phyloP scores from a whole-genome alignment of 352 stramenopile genomes.

The Albugo laibachii region DNA sequence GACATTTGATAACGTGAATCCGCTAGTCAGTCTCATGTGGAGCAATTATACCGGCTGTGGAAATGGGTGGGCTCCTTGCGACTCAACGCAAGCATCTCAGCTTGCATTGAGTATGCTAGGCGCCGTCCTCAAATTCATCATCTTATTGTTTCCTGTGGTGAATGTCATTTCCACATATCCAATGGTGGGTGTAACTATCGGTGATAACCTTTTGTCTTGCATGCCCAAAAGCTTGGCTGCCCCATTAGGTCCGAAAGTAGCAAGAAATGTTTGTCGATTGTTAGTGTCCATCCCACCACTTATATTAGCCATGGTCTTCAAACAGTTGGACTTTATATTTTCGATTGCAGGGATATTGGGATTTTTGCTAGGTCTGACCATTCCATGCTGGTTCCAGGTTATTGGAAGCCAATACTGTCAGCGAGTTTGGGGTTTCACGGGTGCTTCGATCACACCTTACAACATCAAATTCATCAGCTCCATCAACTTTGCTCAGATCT shows the following conservation, averaged over 20 bases:
- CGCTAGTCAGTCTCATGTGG: constrained; percentile 63
- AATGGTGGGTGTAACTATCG: constrained; percentile 66
- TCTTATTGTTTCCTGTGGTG: constrained; percentile 65
- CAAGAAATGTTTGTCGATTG: constrained; percentile 38
- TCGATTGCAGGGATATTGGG: constrained; percentile 53
- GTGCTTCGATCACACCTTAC: constrained; percentile 51
- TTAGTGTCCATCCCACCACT: constrained; percentile 44
- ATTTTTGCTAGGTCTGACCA: constrained; percentile 54
- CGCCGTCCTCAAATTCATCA: constrained; percentile 46
- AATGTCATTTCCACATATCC: constrained; percentile 73
- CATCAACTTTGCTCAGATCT: constrained; percentile 29
- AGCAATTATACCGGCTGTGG: constrained; percentile 56
- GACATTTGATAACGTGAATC: constrained; percentile 62
- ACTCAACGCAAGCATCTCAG: constrained; percentile 11
- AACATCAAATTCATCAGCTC: constrained; percentile 42
- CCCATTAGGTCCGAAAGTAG: constrained; percentile 19
- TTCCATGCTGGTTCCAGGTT: constrained; percentile 73
- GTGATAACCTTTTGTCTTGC: constrained; percentile 74
- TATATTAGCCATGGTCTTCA: constrained; percentile 58
- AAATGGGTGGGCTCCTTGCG: constrained; percentile 47
- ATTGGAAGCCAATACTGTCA: constrained; percentile 61
- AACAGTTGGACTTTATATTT: constrained; percentile 78
- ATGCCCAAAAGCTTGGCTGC: constrained; percentile 36
- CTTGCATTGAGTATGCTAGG: constrained; percentile 10
- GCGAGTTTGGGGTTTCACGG: constrained; percentile 40